Percentiles rank a stretch among this genome's conserved stretches.
Evolutionary conservation across 176 grass and related monocot species (phyloP).

Genomic region (Melocanna baccifera): DNA sequence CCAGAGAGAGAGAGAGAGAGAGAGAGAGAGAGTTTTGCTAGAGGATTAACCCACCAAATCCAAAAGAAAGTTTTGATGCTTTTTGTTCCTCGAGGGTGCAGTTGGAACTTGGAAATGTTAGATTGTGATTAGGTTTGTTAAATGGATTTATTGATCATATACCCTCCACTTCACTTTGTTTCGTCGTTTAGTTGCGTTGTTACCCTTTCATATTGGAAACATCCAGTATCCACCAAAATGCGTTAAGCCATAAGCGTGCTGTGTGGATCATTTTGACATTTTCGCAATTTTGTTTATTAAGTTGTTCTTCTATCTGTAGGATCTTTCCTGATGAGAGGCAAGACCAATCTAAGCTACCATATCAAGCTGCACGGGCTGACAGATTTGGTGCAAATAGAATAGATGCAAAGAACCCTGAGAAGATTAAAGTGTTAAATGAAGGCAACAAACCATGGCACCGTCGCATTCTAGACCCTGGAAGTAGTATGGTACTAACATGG

Average conservation of each 20-base stretch:
- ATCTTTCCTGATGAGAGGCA: slow-evolving; percentile 80
- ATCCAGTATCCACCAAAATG: not conserved
- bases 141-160: too few species aligned
- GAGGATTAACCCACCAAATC: not conserved
- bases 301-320: slow-evolving; percentile 26
- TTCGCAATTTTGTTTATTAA: not conserved
- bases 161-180: too few species aligned
- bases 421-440: slow-evolving; percentile 48
- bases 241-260: not conserved
- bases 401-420: slow-evolving; percentile 37
- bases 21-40: not conserved
- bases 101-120: not conserved
- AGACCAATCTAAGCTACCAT: slow-evolving; percentile 41
- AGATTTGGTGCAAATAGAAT: slow-evolving; percentile 44
- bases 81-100: too few species aligned
- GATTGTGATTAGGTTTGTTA: not conserved
- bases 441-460: slow-evolving; percentile 36
- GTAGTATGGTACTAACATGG: slow-evolving; percentile 59
- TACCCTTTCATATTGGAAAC: not conserved
- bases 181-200: not conserved
- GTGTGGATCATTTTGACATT: not conserved
- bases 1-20: too few species aligned
- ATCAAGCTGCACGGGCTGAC: slow-evolving; percentile 41
- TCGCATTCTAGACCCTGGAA: slow-evolving; percentile 56
- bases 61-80: not conserved